Conservation (phyloP, 768 basidiomycete genomes). For the Rhizopogon rudus region DNA sequence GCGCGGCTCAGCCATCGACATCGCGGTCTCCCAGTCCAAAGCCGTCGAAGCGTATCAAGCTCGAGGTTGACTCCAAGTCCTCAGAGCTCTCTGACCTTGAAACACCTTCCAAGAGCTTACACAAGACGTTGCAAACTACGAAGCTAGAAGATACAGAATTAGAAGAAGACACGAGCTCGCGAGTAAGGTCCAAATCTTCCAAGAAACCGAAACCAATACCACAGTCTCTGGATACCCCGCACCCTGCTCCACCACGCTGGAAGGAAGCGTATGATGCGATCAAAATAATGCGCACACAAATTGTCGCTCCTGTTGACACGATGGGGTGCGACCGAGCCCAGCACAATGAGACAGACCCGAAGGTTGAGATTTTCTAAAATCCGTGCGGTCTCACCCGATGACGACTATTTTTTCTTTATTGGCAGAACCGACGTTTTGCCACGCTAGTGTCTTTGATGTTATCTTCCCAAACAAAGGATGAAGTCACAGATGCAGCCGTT, state of each 20-base stretch:
- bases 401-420: background rate
- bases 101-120: background rate
- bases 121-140: background rate
- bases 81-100: background rate
- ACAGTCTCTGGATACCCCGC: slow-evolving; percentile 50
- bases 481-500: slow-evolving; percentile 79
- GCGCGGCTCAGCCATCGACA: slow-evolving; percentile 13
- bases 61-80: slow-evolving; percentile 8
- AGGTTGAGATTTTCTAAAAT: slow-evolving; percentile 36
- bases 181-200: slow-evolving; percentile 26
- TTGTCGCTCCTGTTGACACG: slow-evolving; percentile 85
- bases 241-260: slow-evolving; percentile 68
- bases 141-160: background rate
- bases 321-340: slow-evolving; percentile 85
- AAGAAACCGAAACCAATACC: slow-evolving; percentile 55
- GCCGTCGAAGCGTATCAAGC: slow-evolving; percentile 29
- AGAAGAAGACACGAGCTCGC: background rate
- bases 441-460: slow-evolving; percentile 93
- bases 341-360: slow-evolving; percentile 54
- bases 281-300: slow-evolving; percentile 66
- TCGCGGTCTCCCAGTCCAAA: slow-evolving; percentile 11
- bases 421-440: slow-evolving; percentile 73
- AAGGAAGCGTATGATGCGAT: slow-evolving; percentile 65
- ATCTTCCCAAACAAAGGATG: slow-evolving; percentile 93
- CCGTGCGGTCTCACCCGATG: background rate